Base-by-base conservation (phyloP, 176 grass and related monocot genomes). In the Cenchrus fungigraminus region DNA sequence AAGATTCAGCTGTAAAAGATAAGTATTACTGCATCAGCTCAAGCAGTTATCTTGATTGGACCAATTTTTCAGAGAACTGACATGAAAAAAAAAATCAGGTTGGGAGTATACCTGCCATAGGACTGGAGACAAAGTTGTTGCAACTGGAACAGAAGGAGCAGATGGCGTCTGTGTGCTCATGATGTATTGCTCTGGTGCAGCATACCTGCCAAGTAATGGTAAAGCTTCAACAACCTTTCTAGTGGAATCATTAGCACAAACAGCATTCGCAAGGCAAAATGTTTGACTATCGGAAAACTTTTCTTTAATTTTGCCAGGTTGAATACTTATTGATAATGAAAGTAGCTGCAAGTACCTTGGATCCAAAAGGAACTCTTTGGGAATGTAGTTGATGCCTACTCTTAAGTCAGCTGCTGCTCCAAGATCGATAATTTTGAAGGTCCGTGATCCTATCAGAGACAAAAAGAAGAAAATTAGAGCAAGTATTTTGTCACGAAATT, bases 111-210 rank as follows among this genome's bases (percentile, higher is more conserved):
- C 97, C 97, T 96, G 97, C 97, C 97, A 99, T 34, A 99, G 84
- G 49, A 99, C 94, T 59, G 97, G 97, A 76, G 97, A 99, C 73
- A 99, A 88, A 60, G 97, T 92, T 76, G 97, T 80, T 79, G 94
- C 94, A 66, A 99, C 97, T 59, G 97, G 97, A 92, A 83, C 97
- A 84, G 97, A 94, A 68, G 97, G 97, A 83, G 93, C 93, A 32
- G 97, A 99, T 73, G 97, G 97, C 67, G 97, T 99, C 81, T 99
- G 94, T 5, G 97, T 99, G 67, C 97, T 99, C 97, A 99, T 99
- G 74, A 94, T 99, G 85, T 99, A 99, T 84, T 99, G 97, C 79
- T 99, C 97, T 22, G 97, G 97, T 84, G 97, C 97, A 58, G 97
- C 74, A 96, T 96, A 99, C 84, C 97, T 99, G 85, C 45, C 80